These are phyloP conservation scores for Uronychia setigera DNA, from an alignment of 73 alveolate species.

Conservation along the genomic window DNA sequence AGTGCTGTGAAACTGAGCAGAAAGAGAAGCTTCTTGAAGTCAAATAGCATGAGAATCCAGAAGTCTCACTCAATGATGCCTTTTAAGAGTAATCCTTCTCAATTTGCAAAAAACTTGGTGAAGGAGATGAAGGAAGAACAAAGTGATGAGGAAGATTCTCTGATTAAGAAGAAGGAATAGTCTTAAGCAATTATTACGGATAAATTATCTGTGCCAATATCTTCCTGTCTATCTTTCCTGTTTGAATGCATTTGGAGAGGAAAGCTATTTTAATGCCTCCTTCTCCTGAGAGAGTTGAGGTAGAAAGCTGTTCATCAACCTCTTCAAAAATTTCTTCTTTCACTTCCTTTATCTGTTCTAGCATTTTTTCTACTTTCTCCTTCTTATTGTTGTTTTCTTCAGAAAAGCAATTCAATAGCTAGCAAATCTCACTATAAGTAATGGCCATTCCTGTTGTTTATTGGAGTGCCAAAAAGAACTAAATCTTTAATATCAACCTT, in stretches of 20 bases:
- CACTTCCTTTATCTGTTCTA: background rate
- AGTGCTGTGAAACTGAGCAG: background rate
- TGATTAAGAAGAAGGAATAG: too few relatives aligned
- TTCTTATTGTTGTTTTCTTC: background rate
- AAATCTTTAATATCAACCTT: background rate
- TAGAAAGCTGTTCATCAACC: too few relatives aligned
- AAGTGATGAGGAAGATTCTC: too few relatives aligned
- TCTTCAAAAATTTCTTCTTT: background rate
- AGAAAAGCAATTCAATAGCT: background rate
- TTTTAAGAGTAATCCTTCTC: background rate
- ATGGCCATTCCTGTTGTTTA: background rate
- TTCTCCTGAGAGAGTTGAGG: too few relatives aligned
- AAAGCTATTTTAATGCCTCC: too few relatives aligned
- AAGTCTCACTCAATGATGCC: background rate
- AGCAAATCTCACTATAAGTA: background rate
- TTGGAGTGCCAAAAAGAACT: background rate
- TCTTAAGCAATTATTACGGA: too few relatives aligned
- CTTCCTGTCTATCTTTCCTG: too few relatives aligned
- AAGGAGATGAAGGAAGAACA: too few relatives aligned
- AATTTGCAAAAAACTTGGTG: background rate
- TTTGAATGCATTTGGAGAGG: too few relatives aligned
- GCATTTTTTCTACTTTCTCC: background rate
- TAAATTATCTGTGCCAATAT: too few relatives aligned
- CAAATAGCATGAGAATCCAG: background rate
- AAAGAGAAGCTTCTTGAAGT: background rate